Evolutionary conservation across 345 rosid species (phyloP).

Genomic region (Reutealis trisperma): DNA sequence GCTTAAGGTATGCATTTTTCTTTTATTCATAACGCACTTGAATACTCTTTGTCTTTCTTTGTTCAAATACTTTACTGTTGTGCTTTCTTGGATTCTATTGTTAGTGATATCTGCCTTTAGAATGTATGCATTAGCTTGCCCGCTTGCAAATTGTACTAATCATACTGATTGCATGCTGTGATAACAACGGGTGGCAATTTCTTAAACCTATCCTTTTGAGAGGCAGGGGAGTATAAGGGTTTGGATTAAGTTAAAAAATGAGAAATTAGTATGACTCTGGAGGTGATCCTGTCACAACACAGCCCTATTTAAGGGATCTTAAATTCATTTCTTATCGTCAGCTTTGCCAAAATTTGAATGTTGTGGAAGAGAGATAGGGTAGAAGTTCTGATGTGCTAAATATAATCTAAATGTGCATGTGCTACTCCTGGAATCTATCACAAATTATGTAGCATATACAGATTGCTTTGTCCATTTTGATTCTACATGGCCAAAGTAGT

Average conservation of each 20-base stretch:
- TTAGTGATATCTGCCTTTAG: not conserved
- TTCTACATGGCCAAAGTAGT: not conserved
- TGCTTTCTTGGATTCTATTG: constrained; percentile 1
- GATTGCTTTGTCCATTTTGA: not conserved
- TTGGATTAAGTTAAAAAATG: not conserved
- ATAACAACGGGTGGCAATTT: not conserved
- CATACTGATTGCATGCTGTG: not conserved
- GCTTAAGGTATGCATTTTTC: constrained; percentile 62
- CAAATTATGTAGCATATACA: not conserved
- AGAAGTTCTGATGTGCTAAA: not conserved
- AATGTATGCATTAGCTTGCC: not conserved
- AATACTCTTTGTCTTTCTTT: not conserved
- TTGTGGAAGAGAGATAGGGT: not conserved
- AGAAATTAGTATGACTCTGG: not conserved
- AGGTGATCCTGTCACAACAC: no score
- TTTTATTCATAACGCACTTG: not conserved
- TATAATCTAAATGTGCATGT: not conserved
- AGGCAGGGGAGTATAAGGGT: not conserved
- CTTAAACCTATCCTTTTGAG: not conserved
- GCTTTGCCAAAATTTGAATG: not conserved
- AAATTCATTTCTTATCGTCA: not conserved
- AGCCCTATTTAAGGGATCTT: not conserved
- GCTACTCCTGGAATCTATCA: not conserved
- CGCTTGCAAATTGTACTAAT: not conserved
- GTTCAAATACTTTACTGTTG: not conserved